These are phyloP conservation scores for Cladosporium sphaerospermum DNA, from an alignment of 2,329 filamentous ascomycete genomes.

Conservation along the genomic window DNA sequence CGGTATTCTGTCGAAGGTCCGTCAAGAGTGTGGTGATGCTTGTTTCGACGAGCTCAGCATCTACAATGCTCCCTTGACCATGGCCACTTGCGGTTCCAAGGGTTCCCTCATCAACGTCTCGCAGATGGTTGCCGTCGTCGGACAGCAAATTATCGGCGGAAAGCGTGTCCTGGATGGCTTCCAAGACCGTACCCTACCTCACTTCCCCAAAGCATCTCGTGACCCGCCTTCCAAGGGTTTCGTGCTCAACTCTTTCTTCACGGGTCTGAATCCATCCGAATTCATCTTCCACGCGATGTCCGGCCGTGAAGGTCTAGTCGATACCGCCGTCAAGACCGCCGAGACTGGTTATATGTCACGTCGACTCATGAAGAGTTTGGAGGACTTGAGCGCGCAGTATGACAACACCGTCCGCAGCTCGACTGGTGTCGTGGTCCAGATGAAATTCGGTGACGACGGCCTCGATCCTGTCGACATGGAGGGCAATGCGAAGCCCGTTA, in stretches of 20 bases:
- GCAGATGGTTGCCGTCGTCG: conserved; percentile 96
- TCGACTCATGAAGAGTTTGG: conserved; percentile 93
- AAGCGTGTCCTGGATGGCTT: conserved; percentile 92
- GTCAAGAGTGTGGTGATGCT: conserved; percentile 82
- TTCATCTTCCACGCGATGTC: conserved; percentile 99
- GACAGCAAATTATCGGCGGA: conserved; percentile 94
- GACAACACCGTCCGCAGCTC: conserved; percentile 94
- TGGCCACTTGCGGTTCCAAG: conserved; percentile 96
- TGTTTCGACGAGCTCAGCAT: conserved; percentile 86
- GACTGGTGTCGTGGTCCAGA: conserved; percentile 82
- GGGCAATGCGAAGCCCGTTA: conserved; percentile 81
- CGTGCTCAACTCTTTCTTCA: conserved; percentile 95
- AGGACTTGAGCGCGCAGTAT: conserved; percentile 89
- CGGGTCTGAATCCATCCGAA: conserved; percentile 80
- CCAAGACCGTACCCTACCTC: conserved; percentile 87
- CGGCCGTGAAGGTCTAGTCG: conserved; percentile 94
- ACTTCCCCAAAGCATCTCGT: conserved; percentile 88
- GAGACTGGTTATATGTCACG: conserved; percentile 99
- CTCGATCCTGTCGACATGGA: conserved; percentile 98
- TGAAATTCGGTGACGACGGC: conserved; percentile 94
- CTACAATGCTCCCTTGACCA: conserved; percentile 88
- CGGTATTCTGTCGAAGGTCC: conserved; percentile 84
- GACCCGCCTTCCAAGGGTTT: conserved; percentile 96
- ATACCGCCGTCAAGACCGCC: conserved; percentile 97
- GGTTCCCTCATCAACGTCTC: conserved; percentile 97